A percentile compares a stretch with the other conserved stretches of the same genome.
phyloP scores from a whole-genome alignment of 1,284 basidiomycete species.

The Malassezia psittaci region DNA sequence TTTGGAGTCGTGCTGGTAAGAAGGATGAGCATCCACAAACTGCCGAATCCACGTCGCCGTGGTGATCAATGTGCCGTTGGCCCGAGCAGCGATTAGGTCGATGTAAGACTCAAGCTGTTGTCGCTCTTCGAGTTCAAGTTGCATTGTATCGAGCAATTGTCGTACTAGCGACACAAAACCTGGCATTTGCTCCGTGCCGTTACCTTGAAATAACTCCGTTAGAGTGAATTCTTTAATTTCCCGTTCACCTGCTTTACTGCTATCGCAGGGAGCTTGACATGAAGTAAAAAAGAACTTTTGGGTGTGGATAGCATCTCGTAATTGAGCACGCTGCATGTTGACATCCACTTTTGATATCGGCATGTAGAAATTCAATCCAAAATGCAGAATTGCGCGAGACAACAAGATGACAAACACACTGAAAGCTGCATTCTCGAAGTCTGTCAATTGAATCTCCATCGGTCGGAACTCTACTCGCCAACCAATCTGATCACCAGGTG shows the following conservation, averaged over 20 bases:
- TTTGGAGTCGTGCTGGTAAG: constrained; percentile 80
- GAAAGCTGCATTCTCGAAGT: constrained; percentile 97
- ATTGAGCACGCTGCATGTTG: constrained; percentile 86
- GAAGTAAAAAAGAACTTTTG: constrained; percentile 69
- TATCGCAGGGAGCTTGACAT: constrained; percentile 51
- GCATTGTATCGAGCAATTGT: constrained; percentile 77
- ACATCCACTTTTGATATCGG: constrained; percentile 97
- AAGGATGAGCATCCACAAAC: constrained; percentile 78
- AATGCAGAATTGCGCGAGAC: constrained; percentile 80
- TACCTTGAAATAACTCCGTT: constrained; percentile 87
- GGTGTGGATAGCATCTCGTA: constrained; percentile 63
- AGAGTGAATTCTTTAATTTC: constrained; percentile 68
- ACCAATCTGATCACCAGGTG: constrained; percentile 73
- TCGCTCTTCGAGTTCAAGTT: constrained; percentile 61
- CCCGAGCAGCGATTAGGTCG: constrained; percentile 51
- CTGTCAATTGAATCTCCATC: constrained; percentile 98
- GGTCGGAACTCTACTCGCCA: constrained; percentile 98
- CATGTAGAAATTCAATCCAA: constrained; percentile 87
- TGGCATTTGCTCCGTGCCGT: constrained; percentile 60
- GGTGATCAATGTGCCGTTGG: constrained; percentile 56
- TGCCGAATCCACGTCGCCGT: constrained; percentile 85
- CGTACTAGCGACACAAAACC: constrained; percentile 76
- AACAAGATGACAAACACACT: constrained; percentile 86
- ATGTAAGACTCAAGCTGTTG: constrained; percentile 56
- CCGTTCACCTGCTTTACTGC: constrained; percentile 23